These are phyloP conservation scores for Metschnikowia peoriensis DNA, from an alignment of 805 yeast species.

Conservation along the genomic window DNA sequence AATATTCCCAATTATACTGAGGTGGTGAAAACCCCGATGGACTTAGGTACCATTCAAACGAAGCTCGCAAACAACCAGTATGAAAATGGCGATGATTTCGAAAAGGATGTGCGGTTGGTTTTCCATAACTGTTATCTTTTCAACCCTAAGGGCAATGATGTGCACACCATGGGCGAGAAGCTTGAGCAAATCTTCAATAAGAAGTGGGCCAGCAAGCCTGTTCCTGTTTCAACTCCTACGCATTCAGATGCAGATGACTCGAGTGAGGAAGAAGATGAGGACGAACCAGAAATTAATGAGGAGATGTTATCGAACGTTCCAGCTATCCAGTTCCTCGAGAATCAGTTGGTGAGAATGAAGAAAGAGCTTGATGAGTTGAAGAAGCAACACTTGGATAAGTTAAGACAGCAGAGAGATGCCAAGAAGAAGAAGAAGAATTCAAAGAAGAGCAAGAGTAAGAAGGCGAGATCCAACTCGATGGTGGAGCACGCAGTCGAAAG, in stretches of 20 bases:
- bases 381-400: conserved; percentile 66
- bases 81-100: conserved; percentile 85
- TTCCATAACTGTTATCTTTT: conserved; percentile 87
- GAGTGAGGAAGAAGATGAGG: conserved; percentile 50
- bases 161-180: conserved; percentile 91
- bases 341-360: conserved; percentile 82
- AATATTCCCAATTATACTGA: conserved; percentile 90
- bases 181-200: conserved; percentile 83
- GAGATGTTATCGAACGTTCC: conserved; percentile 68
- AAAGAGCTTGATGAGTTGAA: conserved; percentile 80
- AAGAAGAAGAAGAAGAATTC: conserved; percentile 42
- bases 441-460: conserved; percentile 32
- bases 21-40: conserved; percentile 91
- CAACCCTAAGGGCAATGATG: conserved; percentile 97
- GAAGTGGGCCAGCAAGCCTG: conserved; percentile 74
- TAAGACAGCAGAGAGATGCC: conserved; percentile 61
- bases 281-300: conserved; percentile 57
- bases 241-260: conserved; percentile 43
- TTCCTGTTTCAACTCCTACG: conserved; percentile 64
- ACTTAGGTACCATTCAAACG: conserved; percentile 76
- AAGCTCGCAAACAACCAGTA: conserved; percentile 85
- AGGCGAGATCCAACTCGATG: conserved; percentile 23
- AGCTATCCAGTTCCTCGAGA: conserved; percentile 85
- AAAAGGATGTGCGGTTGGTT: conserved; percentile 74
- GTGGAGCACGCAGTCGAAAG: conserved; percentile 24